These are phyloP conservation scores for Endotrypanum monterogeii DNA, from an alignment of 208 protist genomes.

Conservation along the genomic window DNA sequence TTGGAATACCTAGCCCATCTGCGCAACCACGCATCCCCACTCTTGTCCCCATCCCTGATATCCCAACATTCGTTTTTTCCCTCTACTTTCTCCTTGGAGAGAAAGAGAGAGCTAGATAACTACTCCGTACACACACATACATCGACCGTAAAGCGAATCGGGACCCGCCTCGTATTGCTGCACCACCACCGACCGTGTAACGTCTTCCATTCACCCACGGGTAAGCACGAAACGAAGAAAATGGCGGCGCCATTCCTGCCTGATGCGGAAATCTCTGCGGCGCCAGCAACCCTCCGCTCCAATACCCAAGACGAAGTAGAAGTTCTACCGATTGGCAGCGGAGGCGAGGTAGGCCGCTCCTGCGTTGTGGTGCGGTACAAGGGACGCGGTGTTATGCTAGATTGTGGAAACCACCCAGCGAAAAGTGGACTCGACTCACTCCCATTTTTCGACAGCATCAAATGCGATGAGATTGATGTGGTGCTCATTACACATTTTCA, in stretches of 20 bases:
- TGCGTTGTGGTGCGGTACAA: conserved; percentile 97
- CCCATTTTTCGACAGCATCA: conserved; percentile 98
- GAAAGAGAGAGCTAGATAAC: too few species aligned
- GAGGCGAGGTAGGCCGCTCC: conserved; percentile 97
- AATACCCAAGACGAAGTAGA: conserved; percentile 82
- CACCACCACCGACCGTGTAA: neutral
- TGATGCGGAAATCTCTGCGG: conserved; percentile 11
- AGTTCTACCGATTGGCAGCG: conserved; percentile 96
- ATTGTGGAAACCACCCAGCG: conserved; percentile 99
- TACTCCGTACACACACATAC: neutral
- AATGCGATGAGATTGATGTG: conserved; percentile 93
- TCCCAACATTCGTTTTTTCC: neutral
- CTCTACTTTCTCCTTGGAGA: neutral
- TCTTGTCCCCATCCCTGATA: neutral
- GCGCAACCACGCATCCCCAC: neutral
- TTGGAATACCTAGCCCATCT: neutral
- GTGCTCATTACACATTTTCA: conserved; percentile 98
- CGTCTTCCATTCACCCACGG: neutral
- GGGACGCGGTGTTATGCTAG: conserved; percentile 97
- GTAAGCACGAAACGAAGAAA: neutral
- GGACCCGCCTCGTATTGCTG: neutral
- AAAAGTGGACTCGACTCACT: conserved; percentile 94
- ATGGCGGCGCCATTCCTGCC: conserved; percentile 25
- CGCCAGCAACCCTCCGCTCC: conserved; percentile 9
- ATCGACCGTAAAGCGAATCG: too few species aligned